Conservation (phyloP, 2,329 filamentous ascomycete genomes). For the Fusarium sororula region DNA sequence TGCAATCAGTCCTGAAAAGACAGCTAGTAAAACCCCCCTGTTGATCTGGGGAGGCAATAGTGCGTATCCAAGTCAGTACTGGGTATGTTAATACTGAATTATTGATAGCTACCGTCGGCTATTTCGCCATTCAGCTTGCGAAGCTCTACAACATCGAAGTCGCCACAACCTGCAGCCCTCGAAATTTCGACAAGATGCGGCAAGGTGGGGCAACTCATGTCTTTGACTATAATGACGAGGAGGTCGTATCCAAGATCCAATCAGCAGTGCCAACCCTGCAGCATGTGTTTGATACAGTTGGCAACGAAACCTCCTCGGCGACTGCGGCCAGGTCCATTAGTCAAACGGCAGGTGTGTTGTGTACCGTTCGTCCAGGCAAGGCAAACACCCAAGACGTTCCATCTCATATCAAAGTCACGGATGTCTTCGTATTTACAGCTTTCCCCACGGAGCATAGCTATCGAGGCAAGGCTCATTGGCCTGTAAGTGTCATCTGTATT, state of each 20-base stretch:
- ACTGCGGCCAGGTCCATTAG: conserved; percentile 43
- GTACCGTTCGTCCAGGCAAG: conserved; percentile 55
- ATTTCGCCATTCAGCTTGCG: conserved; percentile 46
- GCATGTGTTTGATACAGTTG: conserved; percentile 55
- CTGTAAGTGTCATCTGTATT: conserved; percentile 42
- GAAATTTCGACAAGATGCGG: conserved; percentile 44
- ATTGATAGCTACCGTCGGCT: conserved; percentile 20
- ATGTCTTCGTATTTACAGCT: conserved; percentile 55
- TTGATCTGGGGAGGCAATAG: conserved; percentile 55
- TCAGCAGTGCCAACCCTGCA: conserved; percentile 43
- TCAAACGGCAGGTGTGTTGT: conserved; percentile 41
- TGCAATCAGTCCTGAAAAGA: conserved; percentile 31
- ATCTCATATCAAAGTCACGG: conserved; percentile 46
- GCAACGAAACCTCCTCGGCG: conserved; percentile 47
- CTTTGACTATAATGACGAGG: conserved; percentile 52
- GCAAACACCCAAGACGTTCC: conserved; percentile 49
- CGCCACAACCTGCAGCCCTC: conserved; percentile 48
- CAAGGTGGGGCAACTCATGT: conserved; percentile 46
- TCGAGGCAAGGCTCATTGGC: conserved; percentile 46
- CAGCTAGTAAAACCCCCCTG: conserved; percentile 20
- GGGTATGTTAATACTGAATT: not conserved
- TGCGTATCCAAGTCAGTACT: not conserved
- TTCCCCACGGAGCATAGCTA: conserved; percentile 54
- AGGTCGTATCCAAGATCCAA: conserved; percentile 48
- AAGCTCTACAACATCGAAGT: conserved; percentile 43